phyloP scores from a whole-genome alignment of 2,329 filamentous ascomycete species.

The Pleomassaria siparia region DNA sequence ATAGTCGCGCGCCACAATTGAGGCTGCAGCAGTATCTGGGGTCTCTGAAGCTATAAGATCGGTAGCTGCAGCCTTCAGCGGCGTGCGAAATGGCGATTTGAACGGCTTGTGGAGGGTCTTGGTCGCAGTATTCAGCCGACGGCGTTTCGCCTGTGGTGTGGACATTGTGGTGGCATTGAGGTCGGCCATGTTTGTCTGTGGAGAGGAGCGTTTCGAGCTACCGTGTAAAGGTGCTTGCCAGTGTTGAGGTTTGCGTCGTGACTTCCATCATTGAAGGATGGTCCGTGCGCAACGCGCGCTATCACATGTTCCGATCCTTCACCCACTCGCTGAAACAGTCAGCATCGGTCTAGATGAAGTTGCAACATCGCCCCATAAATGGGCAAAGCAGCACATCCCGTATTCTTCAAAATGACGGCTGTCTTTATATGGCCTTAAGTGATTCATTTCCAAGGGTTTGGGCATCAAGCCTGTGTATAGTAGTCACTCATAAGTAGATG shows the following conservation, averaged over 20 bases:
- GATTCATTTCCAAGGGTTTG: neutral
- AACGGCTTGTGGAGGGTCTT: constrained; percentile 69
- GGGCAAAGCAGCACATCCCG: neutral
- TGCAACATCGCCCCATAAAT: neutral
- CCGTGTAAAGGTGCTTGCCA: neutral
- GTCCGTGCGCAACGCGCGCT: constrained; percentile 1
- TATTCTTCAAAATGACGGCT: neutral
- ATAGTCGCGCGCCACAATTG: too few species aligned
- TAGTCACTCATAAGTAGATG: neutral
- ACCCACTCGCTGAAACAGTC: neutral
- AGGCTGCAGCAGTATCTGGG: constrained; percentile 24
- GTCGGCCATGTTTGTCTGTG: neutral
- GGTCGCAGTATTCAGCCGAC: constrained; percentile 60
- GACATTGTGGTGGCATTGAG: constrained; percentile 39
- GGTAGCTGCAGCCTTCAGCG: constrained; percentile 36
- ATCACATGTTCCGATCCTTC: neutral
- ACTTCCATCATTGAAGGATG: neutral
- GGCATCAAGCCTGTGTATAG: neutral
- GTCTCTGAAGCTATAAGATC: constrained; percentile 9
- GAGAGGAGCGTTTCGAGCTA: neutral
- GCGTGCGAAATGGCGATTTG: constrained; percentile 66
- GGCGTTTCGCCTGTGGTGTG: constrained; percentile 61
- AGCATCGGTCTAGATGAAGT: neutral
- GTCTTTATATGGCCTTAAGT: neutral
- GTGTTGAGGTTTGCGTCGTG: neutral